Conservation (phyloP, 176 grass and related monocot species). For the sorghum (Sorghum bicolor) region DNA sequence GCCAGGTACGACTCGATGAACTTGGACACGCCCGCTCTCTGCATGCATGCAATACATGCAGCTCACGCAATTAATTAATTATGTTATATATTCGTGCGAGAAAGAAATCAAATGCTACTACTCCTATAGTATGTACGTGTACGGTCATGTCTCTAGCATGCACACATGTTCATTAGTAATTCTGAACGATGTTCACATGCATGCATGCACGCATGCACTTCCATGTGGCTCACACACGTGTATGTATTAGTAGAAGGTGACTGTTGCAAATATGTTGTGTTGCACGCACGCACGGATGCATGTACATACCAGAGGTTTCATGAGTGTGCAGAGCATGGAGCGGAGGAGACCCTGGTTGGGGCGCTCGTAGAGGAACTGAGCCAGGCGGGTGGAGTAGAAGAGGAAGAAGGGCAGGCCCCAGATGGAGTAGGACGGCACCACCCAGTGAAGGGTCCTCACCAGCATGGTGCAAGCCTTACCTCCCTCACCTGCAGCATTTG, state of each 20-base stretch:
- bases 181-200: no score
- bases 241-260: no score
- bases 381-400: slow-evolving; percentile 83
- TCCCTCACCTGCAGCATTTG: slow-evolving; percentile 43
- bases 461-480: slow-evolving; percentile 88
- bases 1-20: slow-evolving; percentile 93
- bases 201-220: no score
- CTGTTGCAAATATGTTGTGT: no score
- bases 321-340: slow-evolving; percentile 64
- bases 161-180: no score
- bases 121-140: no score
- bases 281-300: not conserved
- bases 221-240: no score
- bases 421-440: slow-evolving; percentile 95
- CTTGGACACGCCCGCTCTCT: slow-evolving; percentile 79
- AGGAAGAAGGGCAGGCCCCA: slow-evolving; percentile 94
- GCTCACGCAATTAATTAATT: not conserved
- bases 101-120: not conserved
- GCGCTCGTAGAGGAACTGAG: slow-evolving; percentile 85
- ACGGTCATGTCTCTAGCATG: no score
- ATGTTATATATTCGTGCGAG: not conserved
- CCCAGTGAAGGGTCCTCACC: slow-evolving; percentile 87
- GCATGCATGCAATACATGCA: not conserved
- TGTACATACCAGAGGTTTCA: slow-evolving; percentile 67
- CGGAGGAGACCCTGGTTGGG: slow-evolving; percentile 66